Percentiles rank a stretch among this genome's conserved stretches.
Conservation (phyloP, 2,329 filamentous ascomycete genomes). For the Rutstroemia sp. region DNA sequence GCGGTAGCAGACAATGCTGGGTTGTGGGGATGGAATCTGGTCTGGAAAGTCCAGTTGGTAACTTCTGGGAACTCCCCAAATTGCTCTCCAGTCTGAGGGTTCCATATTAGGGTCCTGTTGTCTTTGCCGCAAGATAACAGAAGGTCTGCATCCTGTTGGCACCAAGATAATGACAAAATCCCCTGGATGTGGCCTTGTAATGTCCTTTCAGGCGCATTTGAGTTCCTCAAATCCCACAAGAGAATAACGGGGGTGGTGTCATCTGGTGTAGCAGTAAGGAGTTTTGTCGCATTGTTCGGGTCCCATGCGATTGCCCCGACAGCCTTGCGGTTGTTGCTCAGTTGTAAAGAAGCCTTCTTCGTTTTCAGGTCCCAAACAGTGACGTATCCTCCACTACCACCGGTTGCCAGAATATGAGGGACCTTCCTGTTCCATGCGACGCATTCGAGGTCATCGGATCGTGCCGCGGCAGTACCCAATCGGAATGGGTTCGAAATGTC, state of each 20-base stretch:
- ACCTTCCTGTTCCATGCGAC: slow-evolving; percentile 99
- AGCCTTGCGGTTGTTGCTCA: slow-evolving; percentile 89
- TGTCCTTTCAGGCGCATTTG: slow-evolving; percentile 84
- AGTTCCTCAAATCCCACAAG: slow-evolving; percentile 93
- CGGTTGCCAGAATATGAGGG: slow-evolving; percentile 89
- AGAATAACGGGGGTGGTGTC: slow-evolving; percentile 83
- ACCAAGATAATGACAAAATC: slow-evolving; percentile 92
- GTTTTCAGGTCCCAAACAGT: slow-evolving; percentile 98
- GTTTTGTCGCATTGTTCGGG: slow-evolving; percentile 87
- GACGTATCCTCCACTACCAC: slow-evolving; percentile 87
- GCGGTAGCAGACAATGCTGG: slow-evolving; percentile 89
- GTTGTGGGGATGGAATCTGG: slow-evolving; percentile 88
- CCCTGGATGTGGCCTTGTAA: slow-evolving; percentile 91
- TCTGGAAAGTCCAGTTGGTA: slow-evolving; percentile 99
- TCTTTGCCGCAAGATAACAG: slow-evolving; percentile 94
- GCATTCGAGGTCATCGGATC: slow-evolving; percentile 91
- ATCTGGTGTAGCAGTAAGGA: slow-evolving; percentile 85
- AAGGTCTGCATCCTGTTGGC: slow-evolving; percentile 79
- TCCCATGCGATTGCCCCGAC: slow-evolving; percentile 98
- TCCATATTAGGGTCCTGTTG: slow-evolving; percentile 93
- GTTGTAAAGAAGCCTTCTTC: slow-evolving; percentile 91
- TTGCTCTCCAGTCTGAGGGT: slow-evolving; percentile 79
- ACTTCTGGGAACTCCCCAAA: slow-evolving; percentile 94
- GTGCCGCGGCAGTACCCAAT: slow-evolving; percentile 77
- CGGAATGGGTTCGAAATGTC: slow-evolving; percentile 83